Percentiles rank a stretch among this genome's conserved stretches.
Evolutionary conservation across 805 yeast species (phyloP).

Genomic region (Suhomyces vadensis): DNA sequence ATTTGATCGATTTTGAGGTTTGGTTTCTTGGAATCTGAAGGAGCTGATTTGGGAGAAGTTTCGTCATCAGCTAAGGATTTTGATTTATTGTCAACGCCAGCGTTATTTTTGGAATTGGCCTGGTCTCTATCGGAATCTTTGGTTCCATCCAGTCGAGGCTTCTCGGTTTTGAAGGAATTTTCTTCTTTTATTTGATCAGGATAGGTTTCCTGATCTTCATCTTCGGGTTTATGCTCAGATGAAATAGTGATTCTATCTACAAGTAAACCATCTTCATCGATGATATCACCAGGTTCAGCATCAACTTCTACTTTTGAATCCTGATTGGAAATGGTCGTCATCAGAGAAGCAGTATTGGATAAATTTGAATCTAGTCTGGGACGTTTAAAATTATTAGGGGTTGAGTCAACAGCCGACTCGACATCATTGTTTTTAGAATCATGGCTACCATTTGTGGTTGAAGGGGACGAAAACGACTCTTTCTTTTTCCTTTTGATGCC

Average conservation of each 20-base stretch:
- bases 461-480: not conserved
- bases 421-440: too few relatives aligned
- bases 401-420: too few relatives aligned
- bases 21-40: not conserved
- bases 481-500: slow-evolving; percentile 15
- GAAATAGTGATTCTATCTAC: slow-evolving; percentile 25
- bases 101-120: slow-evolving; percentile 2
- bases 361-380: not conserved
- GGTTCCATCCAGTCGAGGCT: too few relatives aligned
- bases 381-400: not conserved
- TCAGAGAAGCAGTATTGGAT: not conserved
- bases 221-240: slow-evolving; percentile 7
- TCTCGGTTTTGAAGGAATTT: not conserved
- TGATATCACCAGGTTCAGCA: not conserved
- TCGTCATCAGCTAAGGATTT: not conserved
- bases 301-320: not conserved
- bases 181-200: not conserved
- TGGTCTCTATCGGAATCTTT: too few relatives aligned
- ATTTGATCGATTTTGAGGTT: not conserved
- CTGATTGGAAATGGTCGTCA: not conserved
- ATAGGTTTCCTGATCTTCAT: slow-evolving; percentile 8
- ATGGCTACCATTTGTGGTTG: too few relatives aligned
- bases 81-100: slow-evolving; percentile 1
- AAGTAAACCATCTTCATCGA: slow-evolving; percentile 30
- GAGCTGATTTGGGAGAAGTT: not conserved